Percentiles rank a stretch among this genome's conserved stretches.
phyloP scores from a whole-genome alignment of 2,329 filamentous ascomycete genomes.

The Calonectria crousiana region DNA sequence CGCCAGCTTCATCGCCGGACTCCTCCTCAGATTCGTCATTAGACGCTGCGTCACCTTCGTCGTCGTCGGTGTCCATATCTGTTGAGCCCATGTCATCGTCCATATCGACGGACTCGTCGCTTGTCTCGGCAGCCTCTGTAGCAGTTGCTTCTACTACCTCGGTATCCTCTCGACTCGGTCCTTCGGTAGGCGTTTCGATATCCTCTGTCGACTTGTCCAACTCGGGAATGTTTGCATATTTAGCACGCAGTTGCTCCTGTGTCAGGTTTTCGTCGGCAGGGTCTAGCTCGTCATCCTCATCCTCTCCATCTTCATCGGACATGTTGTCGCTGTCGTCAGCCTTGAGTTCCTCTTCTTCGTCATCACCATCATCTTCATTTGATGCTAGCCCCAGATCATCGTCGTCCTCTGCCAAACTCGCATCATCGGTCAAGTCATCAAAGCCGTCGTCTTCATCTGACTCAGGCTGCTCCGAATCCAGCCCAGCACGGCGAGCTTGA shows the following conservation, averaged over 20 bases:
- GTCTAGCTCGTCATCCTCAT: slow-evolving; percentile 66
- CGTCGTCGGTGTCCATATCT: slow-evolving; percentile 57
- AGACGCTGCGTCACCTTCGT: slow-evolving; percentile 56
- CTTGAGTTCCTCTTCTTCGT: slow-evolving; percentile 57
- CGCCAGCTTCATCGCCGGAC: slow-evolving; percentile 57
- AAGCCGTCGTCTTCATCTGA: slow-evolving; percentile 60
- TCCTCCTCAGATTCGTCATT: slow-evolving; percentile 59
- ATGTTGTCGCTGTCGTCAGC: slow-evolving; percentile 64
- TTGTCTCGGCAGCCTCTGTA: slow-evolving; percentile 58
- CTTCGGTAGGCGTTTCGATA: slow-evolving; percentile 36
- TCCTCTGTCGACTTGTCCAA: slow-evolving; percentile 50
- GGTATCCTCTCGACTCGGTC: slow-evolving; percentile 38
- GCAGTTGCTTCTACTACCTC: slow-evolving; percentile 37
- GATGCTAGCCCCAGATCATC: slow-evolving; percentile 51
- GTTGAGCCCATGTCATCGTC: slow-evolving; percentile 74
- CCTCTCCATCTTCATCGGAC: slow-evolving; percentile 74
- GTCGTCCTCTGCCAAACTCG: slow-evolving; percentile 50
- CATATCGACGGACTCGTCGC: slow-evolving; percentile 77
- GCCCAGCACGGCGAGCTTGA: slow-evolving; percentile 67
- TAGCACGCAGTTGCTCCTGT: slow-evolving; percentile 75
- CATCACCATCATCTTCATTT: slow-evolving; percentile 54
- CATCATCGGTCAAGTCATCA: slow-evolving; percentile 62
- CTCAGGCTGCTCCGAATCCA: slow-evolving; percentile 63
- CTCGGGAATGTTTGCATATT: slow-evolving; percentile 75
- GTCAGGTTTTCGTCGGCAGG: slow-evolving; percentile 74